A percentile compares a stretch with the other conserved stretches of the same genome.
These are phyloP conservation scores for Chaetomidium leptoderma DNA, from an alignment of 495 filamentous ascomycete species.

Conservation along the genomic window DNA sequence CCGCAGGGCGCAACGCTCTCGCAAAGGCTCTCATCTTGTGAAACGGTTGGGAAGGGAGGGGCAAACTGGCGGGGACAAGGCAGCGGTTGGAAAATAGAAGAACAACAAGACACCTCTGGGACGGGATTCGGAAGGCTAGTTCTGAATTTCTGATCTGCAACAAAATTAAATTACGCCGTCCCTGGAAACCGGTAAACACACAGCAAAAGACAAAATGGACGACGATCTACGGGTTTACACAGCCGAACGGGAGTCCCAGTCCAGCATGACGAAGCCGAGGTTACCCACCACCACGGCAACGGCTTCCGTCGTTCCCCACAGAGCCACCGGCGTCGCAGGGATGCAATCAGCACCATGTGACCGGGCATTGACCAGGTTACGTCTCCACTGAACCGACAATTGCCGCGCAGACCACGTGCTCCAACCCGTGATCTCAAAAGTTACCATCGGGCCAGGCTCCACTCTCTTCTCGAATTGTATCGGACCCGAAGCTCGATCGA, in stretches of 20 bases:
- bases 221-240: not conserved
- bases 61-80: not conserved
- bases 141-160: not conserved
- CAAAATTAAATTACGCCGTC: not conserved
- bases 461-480: slow-evolving; percentile 5
- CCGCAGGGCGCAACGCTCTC: slow-evolving; percentile 63
- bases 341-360: slow-evolving; percentile 19
- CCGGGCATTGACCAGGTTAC: not conserved
- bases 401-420: slow-evolving; percentile 18
- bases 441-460: slow-evolving; percentile 5
- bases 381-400: slow-evolving; percentile 14
- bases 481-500: not conserved
- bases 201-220: not conserved
- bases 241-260: slow-evolving; percentile 7
- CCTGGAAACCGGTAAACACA: not conserved
- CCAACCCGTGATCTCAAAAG: slow-evolving; percentile 23
- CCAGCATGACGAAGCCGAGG: slow-evolving; percentile 15
- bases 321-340: slow-evolving; percentile 1
- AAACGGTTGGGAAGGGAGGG: slow-evolving; percentile 6
- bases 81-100: not conserved
- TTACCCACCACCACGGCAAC: slow-evolving; percentile 1
- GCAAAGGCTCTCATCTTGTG: slow-evolving; percentile 64
- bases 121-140: not conserved
- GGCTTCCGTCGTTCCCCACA: slow-evolving; percentile 10
- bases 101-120: not conserved